Evolutionary conservation across 2,329 filamentous ascomycete genomes (phyloP).

Genomic region (Aspergillus phoenicis): DNA sequence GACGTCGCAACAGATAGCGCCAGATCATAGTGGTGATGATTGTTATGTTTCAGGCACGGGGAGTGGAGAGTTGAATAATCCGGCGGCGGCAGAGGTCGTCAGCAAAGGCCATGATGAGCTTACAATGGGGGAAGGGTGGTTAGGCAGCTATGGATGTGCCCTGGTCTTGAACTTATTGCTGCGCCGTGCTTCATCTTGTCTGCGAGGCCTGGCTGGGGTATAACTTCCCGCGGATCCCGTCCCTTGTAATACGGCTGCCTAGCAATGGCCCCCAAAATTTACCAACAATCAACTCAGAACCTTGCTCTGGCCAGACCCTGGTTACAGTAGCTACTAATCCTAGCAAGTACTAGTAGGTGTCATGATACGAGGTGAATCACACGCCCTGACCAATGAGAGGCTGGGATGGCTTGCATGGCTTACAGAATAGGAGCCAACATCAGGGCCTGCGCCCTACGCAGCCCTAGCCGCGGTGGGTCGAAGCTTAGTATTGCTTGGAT

Average conservation of each 20-base stretch:
- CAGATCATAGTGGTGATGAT: neutral
- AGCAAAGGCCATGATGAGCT: too few relatives aligned
- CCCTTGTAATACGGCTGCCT: neutral
- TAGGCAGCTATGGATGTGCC: too few relatives aligned
- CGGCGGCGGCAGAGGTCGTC: too few relatives aligned
- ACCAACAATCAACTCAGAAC: too few relatives aligned
- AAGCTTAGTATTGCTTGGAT: neutral
- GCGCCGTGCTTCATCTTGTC: too few relatives aligned
- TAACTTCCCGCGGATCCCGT: neutral
- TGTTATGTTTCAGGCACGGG: neutral
- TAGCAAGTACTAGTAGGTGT: too few relatives aligned
- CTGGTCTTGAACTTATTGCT: too few relatives aligned
- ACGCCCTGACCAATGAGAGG: neutral
- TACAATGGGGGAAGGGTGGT: too few relatives aligned
- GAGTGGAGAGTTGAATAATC: neutral
- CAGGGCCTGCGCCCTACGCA: neutral
- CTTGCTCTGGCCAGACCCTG: neutral
- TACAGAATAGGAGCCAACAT: neutral
- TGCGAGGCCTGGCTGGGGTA: neutral
- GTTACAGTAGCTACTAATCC: too few relatives aligned
- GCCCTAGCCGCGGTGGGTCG: constrained; percentile 2
- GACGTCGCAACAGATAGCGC: neutral
- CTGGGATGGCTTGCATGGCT: neutral
- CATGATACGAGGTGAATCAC: too few relatives aligned
- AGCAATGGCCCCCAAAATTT: neutral